Evolutionary conservation across 1,284 basidiomycete genomes (phyloP).

Genomic region (Tilletia indica): DNA sequence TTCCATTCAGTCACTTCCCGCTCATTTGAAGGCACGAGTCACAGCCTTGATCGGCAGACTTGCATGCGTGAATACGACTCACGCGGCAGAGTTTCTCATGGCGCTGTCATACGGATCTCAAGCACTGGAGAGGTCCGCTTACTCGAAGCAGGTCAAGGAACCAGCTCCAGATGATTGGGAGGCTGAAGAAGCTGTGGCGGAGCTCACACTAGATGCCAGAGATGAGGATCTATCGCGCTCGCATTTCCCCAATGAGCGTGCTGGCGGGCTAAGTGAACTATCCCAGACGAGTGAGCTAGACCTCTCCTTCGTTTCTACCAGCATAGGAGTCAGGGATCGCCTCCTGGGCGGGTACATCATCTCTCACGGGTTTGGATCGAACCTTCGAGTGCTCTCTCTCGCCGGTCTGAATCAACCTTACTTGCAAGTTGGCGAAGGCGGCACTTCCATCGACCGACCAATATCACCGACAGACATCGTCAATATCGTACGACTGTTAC

Average conservation of each 20-base stretch:
- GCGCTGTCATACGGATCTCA: not conserved
- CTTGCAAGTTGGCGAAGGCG: not conserved
- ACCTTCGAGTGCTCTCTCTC: not conserved
- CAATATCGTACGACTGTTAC: not conserved
- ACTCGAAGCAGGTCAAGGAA: not conserved
- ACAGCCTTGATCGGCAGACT: conserved; percentile 3
- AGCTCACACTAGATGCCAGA: not conserved
- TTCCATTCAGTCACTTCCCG: not conserved
- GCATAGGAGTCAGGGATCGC: not conserved
- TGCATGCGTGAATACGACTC: not conserved
- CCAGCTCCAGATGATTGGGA: conserved; percentile 13
- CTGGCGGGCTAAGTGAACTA: not conserved
- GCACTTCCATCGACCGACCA: not conserved
- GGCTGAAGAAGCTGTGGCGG: not conserved
- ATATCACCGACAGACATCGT: not conserved
- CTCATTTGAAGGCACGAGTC: not conserved
- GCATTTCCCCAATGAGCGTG: no score
- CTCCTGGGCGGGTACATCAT: not conserved
- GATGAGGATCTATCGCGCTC: not conserved
- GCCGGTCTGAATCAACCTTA: conserved; percentile 13
- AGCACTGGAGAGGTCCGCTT: not conserved
- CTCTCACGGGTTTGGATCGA: not conserved
- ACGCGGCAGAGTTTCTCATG: not conserved
- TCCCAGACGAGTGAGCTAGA: not conserved
- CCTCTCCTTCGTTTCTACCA: not conserved